Conservation (phyloP, 805 yeast genomes). For the Ogataea nitratoaversa region DNA sequence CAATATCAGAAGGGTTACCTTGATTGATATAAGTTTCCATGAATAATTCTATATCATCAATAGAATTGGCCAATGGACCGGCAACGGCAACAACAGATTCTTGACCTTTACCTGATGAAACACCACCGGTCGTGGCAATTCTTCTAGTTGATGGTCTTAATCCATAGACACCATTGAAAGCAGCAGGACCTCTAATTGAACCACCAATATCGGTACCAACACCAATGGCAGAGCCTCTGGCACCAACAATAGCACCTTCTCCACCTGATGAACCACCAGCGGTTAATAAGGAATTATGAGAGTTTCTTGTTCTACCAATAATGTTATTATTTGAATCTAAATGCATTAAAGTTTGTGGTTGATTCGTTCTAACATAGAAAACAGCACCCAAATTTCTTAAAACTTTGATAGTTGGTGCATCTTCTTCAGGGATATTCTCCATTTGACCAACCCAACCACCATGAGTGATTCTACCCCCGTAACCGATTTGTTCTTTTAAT, state of each 20-base stretch:
- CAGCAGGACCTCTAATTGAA: slow-evolving; percentile 64
- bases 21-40: slow-evolving; percentile 58
- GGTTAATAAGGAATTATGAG: slow-evolving; percentile 51
- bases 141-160: slow-evolving; percentile 59
- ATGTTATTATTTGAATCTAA: slow-evolving; percentile 58
- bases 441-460: slow-evolving; percentile 56
- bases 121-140: slow-evolving; percentile 42
- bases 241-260: slow-evolving; percentile 60
- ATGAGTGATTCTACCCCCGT: slow-evolving; percentile 49
- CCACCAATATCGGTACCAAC: slow-evolving; percentile 74
- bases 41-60: slow-evolving; percentile 65
- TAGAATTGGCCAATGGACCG: slow-evolving; percentile 64
- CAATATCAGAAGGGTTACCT: slow-evolving; percentile 60
- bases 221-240: slow-evolving; percentile 59
- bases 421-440: slow-evolving; percentile 42
- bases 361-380: slow-evolving; percentile 59
- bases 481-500: slow-evolving; percentile 60
- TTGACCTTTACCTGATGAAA: slow-evolving; percentile 57
- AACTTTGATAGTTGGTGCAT: slow-evolving; percentile 44
- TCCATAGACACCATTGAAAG: slow-evolving; percentile 59
- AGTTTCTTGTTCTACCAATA: slow-evolving; percentile 55
- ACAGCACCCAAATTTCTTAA: slow-evolving; percentile 54
- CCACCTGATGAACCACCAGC: slow-evolving; percentile 77
- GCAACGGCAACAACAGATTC: slow-evolving; percentile 61
- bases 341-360: slow-evolving; percentile 71